Base-by-base conservation (phyloP, 2,329 filamentous ascomycete species). In the Leptographium lundbergii region DNA sequence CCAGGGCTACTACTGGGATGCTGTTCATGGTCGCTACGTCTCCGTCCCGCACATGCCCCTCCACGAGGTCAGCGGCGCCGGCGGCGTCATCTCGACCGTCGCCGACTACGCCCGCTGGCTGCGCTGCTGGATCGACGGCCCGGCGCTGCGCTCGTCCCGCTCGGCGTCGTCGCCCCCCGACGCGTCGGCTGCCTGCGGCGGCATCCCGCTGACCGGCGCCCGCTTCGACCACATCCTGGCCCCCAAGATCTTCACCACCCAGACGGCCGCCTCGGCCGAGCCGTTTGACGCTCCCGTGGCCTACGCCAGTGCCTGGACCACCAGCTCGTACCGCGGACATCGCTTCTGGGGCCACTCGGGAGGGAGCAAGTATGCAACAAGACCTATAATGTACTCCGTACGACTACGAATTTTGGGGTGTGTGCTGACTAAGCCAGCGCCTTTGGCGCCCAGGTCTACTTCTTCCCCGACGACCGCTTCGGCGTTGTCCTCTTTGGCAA, bases 71-170 rank as follows among this genome's bases (percentile, higher is more conserved):
- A 70, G 71, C 61, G 75, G 74, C 14, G 74, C 75, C 0, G 75
- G 74, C 1, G 69, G 67, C 13, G 66, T 74, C 52, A 67, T 81
- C 25, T 76, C 74, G 25, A 78, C 72, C 54, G 77, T 77, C 1
- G 57, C 70, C 9, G 79, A 82, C 67, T 81, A 79, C 64, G 66
- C 72, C 1, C 75, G 73, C 63, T 84, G 80, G 80, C 63, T 81
- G 3, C 68, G 70, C 29, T 76, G 74, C 24, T 68, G 81, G 27
- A 67, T 83, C 27, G 65, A 71, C n/a, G 66, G 61, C 4, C 60
- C 60, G 27, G 56, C 57, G 7, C 10, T 27, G 25, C 25, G 10
- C n/a, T n/a, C n/a, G n/a, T n/a, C n/a, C n/a, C n/a, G n/a, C n/a
- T n/a, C n/a, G n/a, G n/a, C n/a, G 17, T 29, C 34, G 13, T 13